Conservation (phyloP, 768 basidiomycete species). For the Tricholoma sp. region DNA sequence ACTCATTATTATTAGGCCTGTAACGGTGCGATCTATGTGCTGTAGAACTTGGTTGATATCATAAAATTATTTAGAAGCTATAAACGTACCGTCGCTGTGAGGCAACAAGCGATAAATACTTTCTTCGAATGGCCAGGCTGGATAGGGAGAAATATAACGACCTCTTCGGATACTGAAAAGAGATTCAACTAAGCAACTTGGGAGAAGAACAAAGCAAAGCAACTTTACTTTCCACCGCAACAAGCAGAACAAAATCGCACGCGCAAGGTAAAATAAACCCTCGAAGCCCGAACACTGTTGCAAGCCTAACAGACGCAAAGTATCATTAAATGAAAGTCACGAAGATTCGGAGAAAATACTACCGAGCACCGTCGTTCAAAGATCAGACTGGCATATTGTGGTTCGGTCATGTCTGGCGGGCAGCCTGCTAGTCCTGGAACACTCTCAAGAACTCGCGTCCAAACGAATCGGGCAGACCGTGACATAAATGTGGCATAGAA, state of each 20-base stretch:
- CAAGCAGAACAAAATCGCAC: slow-evolving; percentile 3
- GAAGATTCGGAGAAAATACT: neutral
- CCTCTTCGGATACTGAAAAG: neutral
- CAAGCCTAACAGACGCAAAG: neutral
- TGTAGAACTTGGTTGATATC: neutral
- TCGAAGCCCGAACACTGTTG: slow-evolving; percentile 2
- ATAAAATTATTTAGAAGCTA: no score
- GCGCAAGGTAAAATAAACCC: slow-evolving; percentile 1
- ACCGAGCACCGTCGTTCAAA: slow-evolving; percentile 18
- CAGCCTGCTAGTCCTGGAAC: slow-evolving; percentile 17
- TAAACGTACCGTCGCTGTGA: neutral
- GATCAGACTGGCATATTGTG: slow-evolving; percentile 17
- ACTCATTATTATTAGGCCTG: neutral
- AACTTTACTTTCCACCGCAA: neutral
- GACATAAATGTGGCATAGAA: slow-evolving; percentile 6
- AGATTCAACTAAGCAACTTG: neutral
- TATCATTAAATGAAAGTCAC: neutral
- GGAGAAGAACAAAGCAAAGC: no score
- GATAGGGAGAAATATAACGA: neutral
- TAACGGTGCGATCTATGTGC: neutral
- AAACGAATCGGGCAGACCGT: slow-evolving; percentile 1
- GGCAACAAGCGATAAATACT: neutral
- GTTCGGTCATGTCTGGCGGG: slow-evolving; percentile 22
- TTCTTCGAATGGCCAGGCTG: neutral
- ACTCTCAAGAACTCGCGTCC: slow-evolving; percentile 1